Conservation (phyloP, 2,329 filamentous ascomycete species). For the Diaporthe velutina region DNA sequence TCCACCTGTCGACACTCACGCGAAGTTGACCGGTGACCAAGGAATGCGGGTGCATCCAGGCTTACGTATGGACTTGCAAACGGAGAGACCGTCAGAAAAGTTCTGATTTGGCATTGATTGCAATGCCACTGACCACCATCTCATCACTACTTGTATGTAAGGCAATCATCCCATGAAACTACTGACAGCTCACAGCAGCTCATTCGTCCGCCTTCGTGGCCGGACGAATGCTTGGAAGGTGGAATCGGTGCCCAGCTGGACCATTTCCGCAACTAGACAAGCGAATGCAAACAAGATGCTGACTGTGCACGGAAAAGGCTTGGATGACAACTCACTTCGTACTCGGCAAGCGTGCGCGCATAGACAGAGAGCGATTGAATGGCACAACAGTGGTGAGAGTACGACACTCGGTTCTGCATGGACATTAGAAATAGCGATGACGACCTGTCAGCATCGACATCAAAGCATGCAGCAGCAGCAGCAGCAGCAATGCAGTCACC, state of each 20-base stretch:
- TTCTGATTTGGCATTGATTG: neutral
- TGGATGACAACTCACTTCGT: constrained; percentile 7
- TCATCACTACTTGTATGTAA: neutral
- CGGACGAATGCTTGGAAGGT: constrained; percentile 1
- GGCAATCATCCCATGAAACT: constrained; percentile 7
- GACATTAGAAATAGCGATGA: constrained; percentile 21
- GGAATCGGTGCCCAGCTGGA: constrained; percentile 12
- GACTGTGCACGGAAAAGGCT: constrained; percentile 36
- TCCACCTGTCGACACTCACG: neutral
- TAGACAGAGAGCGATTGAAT: neutral
- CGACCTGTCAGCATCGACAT: constrained; percentile 15
- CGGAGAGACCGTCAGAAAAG: neutral
- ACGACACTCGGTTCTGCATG: constrained; percentile 15
- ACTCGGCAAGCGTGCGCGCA: constrained; percentile 3
- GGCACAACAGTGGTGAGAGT: constrained; percentile 20
- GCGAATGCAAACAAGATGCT: constrained; percentile 39
- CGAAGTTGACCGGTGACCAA: neutral
- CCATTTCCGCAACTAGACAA: constrained; percentile 18
- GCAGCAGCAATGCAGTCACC: constrained; percentile 18
- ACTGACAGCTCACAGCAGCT: constrained; percentile 10
- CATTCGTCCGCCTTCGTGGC: neutral
- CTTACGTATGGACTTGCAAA: neutral
- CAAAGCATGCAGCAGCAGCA: neutral
- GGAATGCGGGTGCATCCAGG: neutral
- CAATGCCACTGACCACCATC: neutral